Conservation (phyloP, 1,139 yeast species). For the Candida smagusa region DNA sequence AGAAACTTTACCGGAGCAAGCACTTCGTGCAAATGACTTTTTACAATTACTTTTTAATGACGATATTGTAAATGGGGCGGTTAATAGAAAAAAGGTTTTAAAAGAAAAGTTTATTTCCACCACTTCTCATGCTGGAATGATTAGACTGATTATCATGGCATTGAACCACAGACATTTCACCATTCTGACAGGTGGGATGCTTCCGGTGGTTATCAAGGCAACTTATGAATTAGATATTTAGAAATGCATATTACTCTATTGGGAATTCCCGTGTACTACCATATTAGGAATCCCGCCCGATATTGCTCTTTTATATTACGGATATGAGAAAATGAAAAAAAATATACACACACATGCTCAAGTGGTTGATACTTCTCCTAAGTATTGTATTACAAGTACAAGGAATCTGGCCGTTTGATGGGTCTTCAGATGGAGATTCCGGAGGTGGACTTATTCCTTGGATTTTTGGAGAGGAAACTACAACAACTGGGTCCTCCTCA, state of each 20-base stretch:
- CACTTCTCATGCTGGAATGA: conserved; percentile 27
- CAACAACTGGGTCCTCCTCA: background rate
- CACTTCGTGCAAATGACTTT: conserved; percentile 18
- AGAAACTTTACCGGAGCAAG: conserved; percentile 19
- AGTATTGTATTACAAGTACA: background rate
- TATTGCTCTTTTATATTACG: too few species aligned
- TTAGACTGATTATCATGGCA: conserved; percentile 19
- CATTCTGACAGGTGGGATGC: conserved; percentile 32
- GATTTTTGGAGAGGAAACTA: background rate
- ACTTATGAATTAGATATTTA: conserved; percentile 9
- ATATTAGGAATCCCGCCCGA: too few species aligned
- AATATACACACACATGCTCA: too few species aligned
- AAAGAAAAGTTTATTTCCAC: conserved; percentile 18
- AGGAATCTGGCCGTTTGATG: conserved; percentile 1
- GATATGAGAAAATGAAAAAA: too few species aligned
- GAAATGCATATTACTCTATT: too few species aligned
- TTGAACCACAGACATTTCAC: conserved; percentile 23
- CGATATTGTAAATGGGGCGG: conserved; percentile 15
- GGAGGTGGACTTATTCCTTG: background rate
- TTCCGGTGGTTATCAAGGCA: conserved; percentile 24
- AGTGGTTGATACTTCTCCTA: too few species aligned
- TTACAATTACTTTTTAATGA: conserved; percentile 20
- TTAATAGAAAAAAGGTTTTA: conserved; percentile 13
- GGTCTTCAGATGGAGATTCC: background rate
- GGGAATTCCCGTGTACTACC: too few species aligned